Evolutionary conservation across 2,329 filamentous ascomycete species (phyloP).

Genomic region (Microdochium trichocladiopsis): DNA sequence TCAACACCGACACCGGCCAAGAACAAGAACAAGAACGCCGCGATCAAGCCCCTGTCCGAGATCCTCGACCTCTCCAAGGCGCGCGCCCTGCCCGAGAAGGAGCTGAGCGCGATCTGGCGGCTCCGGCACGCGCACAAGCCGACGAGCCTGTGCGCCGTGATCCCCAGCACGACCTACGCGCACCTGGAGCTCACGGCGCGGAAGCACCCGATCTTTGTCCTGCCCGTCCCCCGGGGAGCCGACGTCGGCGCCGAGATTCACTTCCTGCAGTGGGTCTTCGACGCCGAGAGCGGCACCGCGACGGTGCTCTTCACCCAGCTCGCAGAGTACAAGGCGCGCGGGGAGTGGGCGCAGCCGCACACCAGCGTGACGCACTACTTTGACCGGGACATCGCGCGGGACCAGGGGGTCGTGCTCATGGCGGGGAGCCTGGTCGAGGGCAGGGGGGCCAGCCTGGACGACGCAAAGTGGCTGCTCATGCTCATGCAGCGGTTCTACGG

Average conservation of each 20-base stretch:
- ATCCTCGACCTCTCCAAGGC: constrained; percentile 75
- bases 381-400: constrained; percentile 55
- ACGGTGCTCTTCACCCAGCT: constrained; percentile 91
- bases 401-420: constrained; percentile 77
- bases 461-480: constrained; percentile 87
- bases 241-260: constrained; percentile 75
- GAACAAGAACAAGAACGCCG: constrained; percentile 10
- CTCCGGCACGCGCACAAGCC: constrained; percentile 71
- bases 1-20: constrained; percentile 9
- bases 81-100: constrained; percentile 63
- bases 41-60: constrained; percentile 39
- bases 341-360: constrained; percentile 85
- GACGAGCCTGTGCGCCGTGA: constrained; percentile 74
- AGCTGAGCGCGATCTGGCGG: constrained; percentile 86
- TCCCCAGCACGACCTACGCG: constrained; percentile 67
- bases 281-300: constrained; percentile 52
- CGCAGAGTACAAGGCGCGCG: constrained; percentile 84
- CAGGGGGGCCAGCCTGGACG: constrained; percentile 67
- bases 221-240: constrained; percentile 68
- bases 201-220: constrained; percentile 78
- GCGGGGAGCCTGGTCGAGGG: constrained; percentile 74
- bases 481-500: constrained; percentile 93
- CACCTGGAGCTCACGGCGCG: constrained; percentile 66
- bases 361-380: constrained; percentile 90
- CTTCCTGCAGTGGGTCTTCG: constrained; percentile 94